Evolutionary conservation across 768 basidiomycete genomes (phyloP).

Genomic region (Termitomyces sp.): DNA sequence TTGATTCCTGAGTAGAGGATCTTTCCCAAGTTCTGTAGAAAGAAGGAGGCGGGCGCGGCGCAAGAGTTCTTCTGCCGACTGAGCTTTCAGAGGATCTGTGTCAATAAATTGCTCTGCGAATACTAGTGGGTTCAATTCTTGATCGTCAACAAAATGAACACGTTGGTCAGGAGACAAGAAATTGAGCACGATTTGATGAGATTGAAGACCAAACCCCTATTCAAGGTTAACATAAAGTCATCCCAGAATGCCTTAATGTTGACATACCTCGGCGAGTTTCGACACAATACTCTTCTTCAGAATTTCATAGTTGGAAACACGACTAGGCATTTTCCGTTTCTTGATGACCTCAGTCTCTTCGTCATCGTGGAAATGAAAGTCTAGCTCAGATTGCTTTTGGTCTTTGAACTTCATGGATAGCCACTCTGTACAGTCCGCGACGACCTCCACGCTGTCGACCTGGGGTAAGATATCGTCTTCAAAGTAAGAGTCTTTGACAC

Average conservation of each 20-base stretch:
- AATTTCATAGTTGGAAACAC: slow-evolving; percentile 80
- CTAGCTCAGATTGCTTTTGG: slow-evolving; percentile 58
- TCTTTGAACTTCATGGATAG: slow-evolving; percentile 81
- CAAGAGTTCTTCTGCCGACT: slow-evolving; percentile 65
- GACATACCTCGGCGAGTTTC: slow-evolving; percentile 75
- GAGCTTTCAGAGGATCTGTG: slow-evolving; percentile 57
- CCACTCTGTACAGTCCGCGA: slow-evolving; percentile 92
- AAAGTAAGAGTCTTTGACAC: slow-evolving; percentile 73
- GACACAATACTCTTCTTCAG: slow-evolving; percentile 77
- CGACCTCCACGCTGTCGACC: slow-evolving; percentile 81
- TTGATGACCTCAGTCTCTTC: slow-evolving; percentile 50
- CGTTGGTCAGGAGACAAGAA: slow-evolving; percentile 56
- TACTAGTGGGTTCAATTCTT: slow-evolving; percentile 71
- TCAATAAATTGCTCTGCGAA: slow-evolving; percentile 88
- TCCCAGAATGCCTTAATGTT: neutral
- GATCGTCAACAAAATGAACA: slow-evolving; percentile 76
- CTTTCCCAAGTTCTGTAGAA: slow-evolving; percentile 88
- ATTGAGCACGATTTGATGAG: slow-evolving; percentile 84
- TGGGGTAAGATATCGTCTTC: slow-evolving; percentile 63
- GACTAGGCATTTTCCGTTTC: slow-evolving; percentile 81
- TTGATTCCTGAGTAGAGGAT: slow-evolving; percentile 80
- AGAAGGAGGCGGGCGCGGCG: slow-evolving; percentile 79
- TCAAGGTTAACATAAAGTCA: slow-evolving; percentile 1
- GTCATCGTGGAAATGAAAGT: slow-evolving; percentile 72
- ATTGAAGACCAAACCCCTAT: slow-evolving; percentile 82